Conservation (phyloP, 345 rosid species). For the Lagerstroemia speciosa region DNA sequence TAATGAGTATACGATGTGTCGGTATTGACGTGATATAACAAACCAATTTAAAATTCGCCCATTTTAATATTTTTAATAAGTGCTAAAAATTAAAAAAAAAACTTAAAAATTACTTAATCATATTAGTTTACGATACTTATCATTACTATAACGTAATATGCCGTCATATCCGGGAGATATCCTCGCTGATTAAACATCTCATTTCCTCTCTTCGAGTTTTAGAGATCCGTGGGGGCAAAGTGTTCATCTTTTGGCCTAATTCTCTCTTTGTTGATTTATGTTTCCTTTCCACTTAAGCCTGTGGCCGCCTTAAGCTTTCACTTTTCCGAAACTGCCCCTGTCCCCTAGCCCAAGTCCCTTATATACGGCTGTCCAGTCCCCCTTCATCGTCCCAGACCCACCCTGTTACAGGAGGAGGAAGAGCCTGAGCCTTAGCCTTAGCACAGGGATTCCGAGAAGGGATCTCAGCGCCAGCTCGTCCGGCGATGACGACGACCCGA, state of each 20-base stretch:
- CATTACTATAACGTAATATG: no score
- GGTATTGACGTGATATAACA: no score
- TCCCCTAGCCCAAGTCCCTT: not conserved
- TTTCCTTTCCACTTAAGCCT: not conserved
- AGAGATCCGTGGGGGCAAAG: not conserved
- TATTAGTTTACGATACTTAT: no score
- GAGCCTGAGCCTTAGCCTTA: not conserved
- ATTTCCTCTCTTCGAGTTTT: no score
- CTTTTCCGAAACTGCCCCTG: not conserved
- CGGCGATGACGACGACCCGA: slow-evolving; percentile 33
- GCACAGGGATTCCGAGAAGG: not conserved
- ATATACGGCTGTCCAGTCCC: not conserved
- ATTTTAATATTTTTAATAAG: no score
- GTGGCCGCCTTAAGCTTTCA: not conserved
- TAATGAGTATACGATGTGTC: no score
- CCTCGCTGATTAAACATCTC: no score
- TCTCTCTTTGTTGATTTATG: not conserved
- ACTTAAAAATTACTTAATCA: no score
- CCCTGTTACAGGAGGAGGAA: not conserved
- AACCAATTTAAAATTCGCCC: no score
- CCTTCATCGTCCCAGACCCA: not conserved
- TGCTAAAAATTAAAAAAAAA: no score
- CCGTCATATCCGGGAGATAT: no score
- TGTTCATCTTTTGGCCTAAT: not conserved
- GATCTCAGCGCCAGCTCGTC: slow-evolving; percentile 1